Conservation (phyloP, 805 yeast species). For the Candida wancherniae region DNA sequence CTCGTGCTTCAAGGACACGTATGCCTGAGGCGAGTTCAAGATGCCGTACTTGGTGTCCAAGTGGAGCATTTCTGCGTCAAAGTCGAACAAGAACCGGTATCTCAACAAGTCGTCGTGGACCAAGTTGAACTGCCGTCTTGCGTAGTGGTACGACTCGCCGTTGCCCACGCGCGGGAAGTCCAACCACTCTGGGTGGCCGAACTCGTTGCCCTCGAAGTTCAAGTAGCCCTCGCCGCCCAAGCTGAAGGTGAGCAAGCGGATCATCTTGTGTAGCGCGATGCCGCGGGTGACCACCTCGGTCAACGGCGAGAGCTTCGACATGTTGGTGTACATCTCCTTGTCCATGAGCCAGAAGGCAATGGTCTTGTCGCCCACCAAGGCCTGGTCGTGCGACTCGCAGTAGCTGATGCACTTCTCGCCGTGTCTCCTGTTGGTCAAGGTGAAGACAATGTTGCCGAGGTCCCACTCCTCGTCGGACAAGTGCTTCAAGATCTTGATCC, state of each 20-base stretch:
- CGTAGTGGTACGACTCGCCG: slow-evolving; percentile 83
- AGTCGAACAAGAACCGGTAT: slow-evolving; percentile 71
- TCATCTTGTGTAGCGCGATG: slow-evolving; percentile 83
- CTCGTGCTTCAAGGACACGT: slow-evolving; percentile 83
- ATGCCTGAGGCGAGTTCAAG: slow-evolving; percentile 67
- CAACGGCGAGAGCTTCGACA: slow-evolving; percentile 70
- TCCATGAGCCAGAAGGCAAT: slow-evolving; percentile 98
- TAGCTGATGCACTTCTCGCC: slow-evolving; percentile 86
- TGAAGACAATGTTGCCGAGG: slow-evolving; percentile 69
- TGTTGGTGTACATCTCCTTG: slow-evolving; percentile 94
- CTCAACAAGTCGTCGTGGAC: slow-evolving; percentile 75
- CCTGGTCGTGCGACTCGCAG: slow-evolving; percentile 96
- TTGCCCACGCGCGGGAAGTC: slow-evolving; percentile 94
- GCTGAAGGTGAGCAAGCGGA: slow-evolving; percentile 78
- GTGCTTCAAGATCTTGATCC: slow-evolving; percentile 92
- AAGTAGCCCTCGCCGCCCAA: slow-evolving; percentile 97
- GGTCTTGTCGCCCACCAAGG: slow-evolving; percentile 94
- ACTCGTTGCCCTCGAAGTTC: slow-evolving; percentile 96
- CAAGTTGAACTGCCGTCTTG: slow-evolving; percentile 90
- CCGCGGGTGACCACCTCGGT: slow-evolving; percentile 87
- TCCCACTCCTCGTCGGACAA: slow-evolving; percentile 87
- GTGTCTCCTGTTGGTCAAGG: slow-evolving; percentile 83
- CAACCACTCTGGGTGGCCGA: slow-evolving; percentile 99
- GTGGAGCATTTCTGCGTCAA: slow-evolving; percentile 81
- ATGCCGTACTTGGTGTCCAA: slow-evolving; percentile 69